A percentile compares a stretch with the other conserved stretches of the same genome.
Conservation (phyloP, 2,329 filamentous ascomycete genomes). For the Fusarium sp. region DNA sequence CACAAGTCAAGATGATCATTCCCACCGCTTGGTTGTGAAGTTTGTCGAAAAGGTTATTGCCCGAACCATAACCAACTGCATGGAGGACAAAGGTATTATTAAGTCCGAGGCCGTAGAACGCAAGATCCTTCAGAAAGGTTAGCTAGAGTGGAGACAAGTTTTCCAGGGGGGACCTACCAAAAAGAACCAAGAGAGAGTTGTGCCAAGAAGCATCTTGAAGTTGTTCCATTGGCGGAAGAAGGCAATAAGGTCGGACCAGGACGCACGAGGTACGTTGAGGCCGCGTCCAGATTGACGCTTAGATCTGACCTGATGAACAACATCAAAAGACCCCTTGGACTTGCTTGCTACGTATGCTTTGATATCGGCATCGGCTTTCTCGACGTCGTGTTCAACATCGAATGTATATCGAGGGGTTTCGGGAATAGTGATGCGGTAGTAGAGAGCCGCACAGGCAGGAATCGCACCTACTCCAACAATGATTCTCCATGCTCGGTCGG, state of each 20-base stretch:
- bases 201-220: slow-evolving; percentile 77
- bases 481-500: slow-evolving; percentile 85
- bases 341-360: slow-evolving; percentile 67
- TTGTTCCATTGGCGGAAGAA: slow-evolving; percentile 80
- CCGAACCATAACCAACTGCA: slow-evolving; percentile 77
- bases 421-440: slow-evolving; percentile 86
- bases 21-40: slow-evolving; percentile 80
- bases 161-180: slow-evolving; percentile 56
- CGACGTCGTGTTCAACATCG: slow-evolving; percentile 79
- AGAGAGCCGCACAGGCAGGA: slow-evolving; percentile 82
- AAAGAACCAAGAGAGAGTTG: slow-evolving; percentile 85
- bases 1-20: slow-evolving; percentile 81
- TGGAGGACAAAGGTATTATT: slow-evolving; percentile 79
- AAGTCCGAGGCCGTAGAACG: slow-evolving; percentile 78
- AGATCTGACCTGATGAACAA: slow-evolving; percentile 62
- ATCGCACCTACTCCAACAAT: slow-evolving; percentile 83
- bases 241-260: slow-evolving; percentile 72
- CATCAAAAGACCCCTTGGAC: slow-evolving; percentile 61
- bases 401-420: slow-evolving; percentile 88
- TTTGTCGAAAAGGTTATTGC: slow-evolving; percentile 72
- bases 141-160: neutral
- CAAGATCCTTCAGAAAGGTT: slow-evolving; percentile 63
- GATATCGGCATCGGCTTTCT: slow-evolving; percentile 80
- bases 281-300: slow-evolving; percentile 63
- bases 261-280: slow-evolving; percentile 74